Percentiles rank a stretch among this genome's conserved stretches.
These are phyloP conservation scores for Candida namnaoensis DNA, from an alignment of 805 yeast species.

Conservation along the genomic window DNA sequence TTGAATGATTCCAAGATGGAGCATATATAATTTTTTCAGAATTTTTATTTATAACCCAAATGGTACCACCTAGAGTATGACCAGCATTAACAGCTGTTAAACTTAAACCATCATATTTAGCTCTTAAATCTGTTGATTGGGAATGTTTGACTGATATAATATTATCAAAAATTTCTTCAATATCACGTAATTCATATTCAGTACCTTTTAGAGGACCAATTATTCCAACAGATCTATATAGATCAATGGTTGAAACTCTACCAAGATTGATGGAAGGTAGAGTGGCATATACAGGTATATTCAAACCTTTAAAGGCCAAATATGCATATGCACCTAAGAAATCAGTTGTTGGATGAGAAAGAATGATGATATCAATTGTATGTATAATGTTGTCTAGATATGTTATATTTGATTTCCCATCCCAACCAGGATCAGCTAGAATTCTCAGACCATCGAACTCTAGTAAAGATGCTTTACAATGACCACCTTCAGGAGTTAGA, in stretches of 20 bases:
- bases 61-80: conserved; percentile 86
- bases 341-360: conserved; percentile 82
- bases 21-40: conserved; percentile 82
- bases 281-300: conserved; percentile 77
- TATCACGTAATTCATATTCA: conserved; percentile 55
- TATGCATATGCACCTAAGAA: conserved; percentile 75
- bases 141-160: conserved; percentile 66
- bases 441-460: conserved; percentile 50
- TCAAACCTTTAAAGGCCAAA: conserved; percentile 51
- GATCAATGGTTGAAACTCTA: conserved; percentile 75
- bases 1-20: conserved; percentile 91
- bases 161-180: conserved; percentile 73
- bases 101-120: conserved; percentile 47
- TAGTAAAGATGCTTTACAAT: conserved; percentile 36
- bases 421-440: conserved; percentile 73
- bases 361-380: conserved; percentile 55
- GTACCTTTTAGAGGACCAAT: conserved; percentile 63
- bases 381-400: conserved; percentile 34
- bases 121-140: conserved; percentile 61
- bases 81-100: conserved; percentile 88
- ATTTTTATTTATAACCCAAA: conserved; percentile 71
- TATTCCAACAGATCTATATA: conserved; percentile 63
- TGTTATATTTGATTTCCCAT: conserved; percentile 36
- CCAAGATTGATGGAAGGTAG: conserved; percentile 87
- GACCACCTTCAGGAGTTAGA: conserved; percentile 10